Percentiles rank a stretch among this genome's conserved stretches.
phyloP scores from a whole-genome alignment of 1,139 yeast species.

The Kurtzmaniella quercitrusa region DNA sequence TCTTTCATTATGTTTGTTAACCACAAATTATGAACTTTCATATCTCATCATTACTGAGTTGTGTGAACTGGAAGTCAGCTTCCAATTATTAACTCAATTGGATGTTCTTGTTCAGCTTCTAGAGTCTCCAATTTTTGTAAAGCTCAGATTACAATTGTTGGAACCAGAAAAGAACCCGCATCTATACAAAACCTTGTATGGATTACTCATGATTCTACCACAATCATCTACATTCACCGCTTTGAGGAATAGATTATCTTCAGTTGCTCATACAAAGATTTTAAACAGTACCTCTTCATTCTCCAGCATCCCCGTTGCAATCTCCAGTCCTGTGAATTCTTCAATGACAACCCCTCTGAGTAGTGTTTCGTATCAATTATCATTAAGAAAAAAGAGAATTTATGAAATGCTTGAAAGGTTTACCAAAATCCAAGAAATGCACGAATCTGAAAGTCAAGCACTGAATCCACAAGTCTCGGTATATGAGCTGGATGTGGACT shows the following conservation, averaged over 20 bases:
- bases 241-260: slow-evolving; percentile 68
- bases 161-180: slow-evolving; percentile 84
- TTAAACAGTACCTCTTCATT: slow-evolving; percentile 12
- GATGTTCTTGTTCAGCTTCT: slow-evolving; percentile 77
- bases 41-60: slow-evolving; percentile 71
- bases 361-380: slow-evolving; percentile 21
- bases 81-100: slow-evolving; percentile 68
- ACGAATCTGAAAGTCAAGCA: slow-evolving; percentile 25
- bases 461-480: not conserved
- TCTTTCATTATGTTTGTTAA: slow-evolving; percentile 75
- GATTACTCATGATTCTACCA: slow-evolving; percentile 89
- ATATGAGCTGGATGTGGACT: not conserved
- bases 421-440: slow-evolving; percentile 53
- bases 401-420: slow-evolving; percentile 61
- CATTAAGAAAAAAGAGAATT: slow-evolving; percentile 39
- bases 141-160: slow-evolving; percentile 76
- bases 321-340: slow-evolving; percentile 11
- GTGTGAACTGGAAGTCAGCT: slow-evolving; percentile 71
- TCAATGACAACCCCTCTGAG: slow-evolving; percentile 6
- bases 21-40: slow-evolving; percentile 88
- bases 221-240: slow-evolving; percentile 91
- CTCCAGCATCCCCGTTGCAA: slow-evolving; percentile 13
- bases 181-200: slow-evolving; percentile 83
- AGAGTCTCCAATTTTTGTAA: slow-evolving; percentile 82
- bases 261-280: slow-evolving; percentile 28